phyloP scores from a whole-genome alignment of 177 flowering plant species.

The Tripterygium wilfordii region DNA sequence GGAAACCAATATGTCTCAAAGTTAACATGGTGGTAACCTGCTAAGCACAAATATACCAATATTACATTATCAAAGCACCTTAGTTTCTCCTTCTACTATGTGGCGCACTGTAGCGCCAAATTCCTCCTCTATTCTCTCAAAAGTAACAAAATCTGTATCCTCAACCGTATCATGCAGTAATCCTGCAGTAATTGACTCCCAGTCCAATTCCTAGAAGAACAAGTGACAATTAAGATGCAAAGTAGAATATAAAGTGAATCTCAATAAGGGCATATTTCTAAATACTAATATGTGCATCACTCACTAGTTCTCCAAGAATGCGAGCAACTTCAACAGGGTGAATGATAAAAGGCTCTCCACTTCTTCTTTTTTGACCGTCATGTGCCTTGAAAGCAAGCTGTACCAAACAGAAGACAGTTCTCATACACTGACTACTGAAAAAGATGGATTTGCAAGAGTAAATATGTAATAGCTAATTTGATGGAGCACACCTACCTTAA shows the following conservation, averaged over 20 bases:
- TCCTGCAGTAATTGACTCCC: conserved; percentile 98
- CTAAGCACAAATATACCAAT: not conserved
- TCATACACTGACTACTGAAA: conserved; percentile 2
- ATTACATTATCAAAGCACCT: conserved; percentile 46
- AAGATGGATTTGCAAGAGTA: not conserved
- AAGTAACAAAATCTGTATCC: conserved; percentile 89
- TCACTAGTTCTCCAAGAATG: conserved; percentile 93
- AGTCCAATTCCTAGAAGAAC: conserved; percentile 79
- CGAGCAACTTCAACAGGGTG: conserved; percentile 99
- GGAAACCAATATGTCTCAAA: not conserved
- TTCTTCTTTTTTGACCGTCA: conserved; percentile 95
- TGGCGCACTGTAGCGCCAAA: conserved; percentile 89
- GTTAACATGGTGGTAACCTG: not conserved
- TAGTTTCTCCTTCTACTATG: conserved; percentile 99
- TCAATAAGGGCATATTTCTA: not conserved
- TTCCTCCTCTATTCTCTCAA: conserved; percentile 89
- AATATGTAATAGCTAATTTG: no score
- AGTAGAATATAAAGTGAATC: not conserved
- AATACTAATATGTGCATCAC: conserved; percentile 25
- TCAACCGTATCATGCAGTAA: conserved; percentile 98
- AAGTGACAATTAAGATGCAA: not conserved
- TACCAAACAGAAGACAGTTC: conserved; percentile 15
- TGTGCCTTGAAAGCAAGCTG: conserved; percentile 99
- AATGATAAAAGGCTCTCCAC: conserved; percentile 98
- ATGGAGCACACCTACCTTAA: conserved; percentile 46